Conservation (phyloP, 768 basidiomycete genomes). For the Boletus tylopilopsis region DNA sequence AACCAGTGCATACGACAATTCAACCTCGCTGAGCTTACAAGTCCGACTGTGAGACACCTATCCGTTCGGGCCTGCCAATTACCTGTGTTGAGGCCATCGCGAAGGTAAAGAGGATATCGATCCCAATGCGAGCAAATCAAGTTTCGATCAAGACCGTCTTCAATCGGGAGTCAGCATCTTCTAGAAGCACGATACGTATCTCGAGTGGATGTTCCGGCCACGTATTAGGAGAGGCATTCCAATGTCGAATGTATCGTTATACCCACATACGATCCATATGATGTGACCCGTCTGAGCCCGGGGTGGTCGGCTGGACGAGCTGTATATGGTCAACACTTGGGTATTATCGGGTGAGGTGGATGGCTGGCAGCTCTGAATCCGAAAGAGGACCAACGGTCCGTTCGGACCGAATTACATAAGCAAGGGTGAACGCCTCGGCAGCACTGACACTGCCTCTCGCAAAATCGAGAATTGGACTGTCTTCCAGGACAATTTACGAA, state of each 20-base stretch:
- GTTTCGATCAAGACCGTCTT: constrained; percentile 3
- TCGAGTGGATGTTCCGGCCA: background rate
- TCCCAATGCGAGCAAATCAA: constrained; percentile 7
- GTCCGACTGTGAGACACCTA: no score
- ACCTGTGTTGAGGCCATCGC: background rate
- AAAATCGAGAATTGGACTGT: constrained; percentile 16
- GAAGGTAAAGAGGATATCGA: background rate
- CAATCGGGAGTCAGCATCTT: constrained; percentile 9
- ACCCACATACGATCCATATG: no score
- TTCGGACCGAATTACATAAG: constrained; percentile 12
- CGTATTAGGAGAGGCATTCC: background rate
- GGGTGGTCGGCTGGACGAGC: background rate
- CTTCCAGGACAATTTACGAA: constrained; percentile 17
- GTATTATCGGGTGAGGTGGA: background rate
- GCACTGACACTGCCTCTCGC: constrained; percentile 12
- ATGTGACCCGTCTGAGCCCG: constrained; percentile 2
- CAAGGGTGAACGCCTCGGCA: background rate
- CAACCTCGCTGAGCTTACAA: no score
- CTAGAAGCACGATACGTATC: constrained; percentile 7
- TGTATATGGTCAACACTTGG: background rate
- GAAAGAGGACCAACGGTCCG: no score
- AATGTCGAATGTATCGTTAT: no score
- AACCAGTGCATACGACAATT: no score
- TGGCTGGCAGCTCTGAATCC: no score
- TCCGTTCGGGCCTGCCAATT: no score